Percentiles rank a stretch among this genome's conserved stretches.
These are phyloP conservation scores for Staphylotrichum tortipilum DNA, from an alignment of 495 filamentous ascomycete genomes.

Conservation along the genomic window DNA sequence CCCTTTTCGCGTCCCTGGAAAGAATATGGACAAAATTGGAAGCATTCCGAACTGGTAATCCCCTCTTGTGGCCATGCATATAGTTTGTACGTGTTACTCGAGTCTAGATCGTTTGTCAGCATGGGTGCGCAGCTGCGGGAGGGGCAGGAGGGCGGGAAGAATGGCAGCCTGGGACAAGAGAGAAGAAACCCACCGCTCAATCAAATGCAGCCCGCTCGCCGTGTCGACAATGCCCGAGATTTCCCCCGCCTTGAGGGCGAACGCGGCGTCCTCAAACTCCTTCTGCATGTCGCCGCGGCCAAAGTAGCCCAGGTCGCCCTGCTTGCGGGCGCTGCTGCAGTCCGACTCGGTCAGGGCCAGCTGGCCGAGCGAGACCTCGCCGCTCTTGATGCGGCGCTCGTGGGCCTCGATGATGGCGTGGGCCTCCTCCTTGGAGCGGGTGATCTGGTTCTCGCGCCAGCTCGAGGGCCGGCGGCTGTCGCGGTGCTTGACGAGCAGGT, in stretches of 20 bases:
- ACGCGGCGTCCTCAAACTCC: conserved; percentile 94
- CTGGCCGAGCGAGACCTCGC: conserved; percentile 60
- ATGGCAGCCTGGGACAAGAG: neutral
- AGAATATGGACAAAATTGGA: no score
- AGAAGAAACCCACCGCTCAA: conserved; percentile 65
- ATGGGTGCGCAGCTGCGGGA: no score
- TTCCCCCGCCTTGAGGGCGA: conserved; percentile 74
- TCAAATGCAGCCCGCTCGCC: conserved; percentile 90
- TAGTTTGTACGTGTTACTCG: no score
- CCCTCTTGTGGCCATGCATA: no score
- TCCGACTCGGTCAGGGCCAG: conserved; percentile 84
- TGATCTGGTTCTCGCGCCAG: conserved; percentile 83
- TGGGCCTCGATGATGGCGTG: conserved; percentile 63
- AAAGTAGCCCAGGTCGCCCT: conserved; percentile 92
- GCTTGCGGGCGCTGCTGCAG: conserved; percentile 89
- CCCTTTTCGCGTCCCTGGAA: no score
- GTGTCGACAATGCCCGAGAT: conserved; percentile 82
- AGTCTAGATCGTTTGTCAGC: conserved; percentile 9
- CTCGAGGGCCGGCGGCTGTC: conserved; percentile 80
- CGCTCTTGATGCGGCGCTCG: conserved; percentile 62
- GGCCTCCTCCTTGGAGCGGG: conserved; percentile 78
- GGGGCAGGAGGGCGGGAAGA: no score
- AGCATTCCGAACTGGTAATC: no score
- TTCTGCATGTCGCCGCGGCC: conserved; percentile 94
- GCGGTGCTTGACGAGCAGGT: conserved; percentile 86